A percentile compares a stretch with the other conserved stretches of the same genome.
Evolutionary conservation across 805 yeast genomes (phyloP).

Genomic region (Hanseniaspora lindneri): DNA sequence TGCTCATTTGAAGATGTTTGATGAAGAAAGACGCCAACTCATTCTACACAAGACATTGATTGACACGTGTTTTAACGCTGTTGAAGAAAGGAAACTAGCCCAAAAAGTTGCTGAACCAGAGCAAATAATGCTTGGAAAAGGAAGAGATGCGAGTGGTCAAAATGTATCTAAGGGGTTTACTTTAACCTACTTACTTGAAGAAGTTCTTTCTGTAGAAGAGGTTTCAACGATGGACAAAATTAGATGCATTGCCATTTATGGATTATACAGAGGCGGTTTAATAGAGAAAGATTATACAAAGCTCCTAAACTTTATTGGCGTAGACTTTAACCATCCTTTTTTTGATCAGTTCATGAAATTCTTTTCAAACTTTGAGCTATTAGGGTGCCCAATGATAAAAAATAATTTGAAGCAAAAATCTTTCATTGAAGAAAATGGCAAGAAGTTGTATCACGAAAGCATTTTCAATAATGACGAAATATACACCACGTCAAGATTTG

Average conservation of each 20-base stretch:
- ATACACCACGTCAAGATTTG: conserved; percentile 58
- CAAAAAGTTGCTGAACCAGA: conserved; percentile 68
- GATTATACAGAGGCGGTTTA: conserved; percentile 71
- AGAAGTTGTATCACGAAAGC: conserved; percentile 45
- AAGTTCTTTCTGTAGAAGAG: conserved; percentile 38
- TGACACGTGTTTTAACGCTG: conserved; percentile 51
- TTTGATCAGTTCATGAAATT: conserved; percentile 39
- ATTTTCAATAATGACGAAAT: conserved; percentile 28
- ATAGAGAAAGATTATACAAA: conserved; percentile 61
- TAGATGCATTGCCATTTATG: conserved; percentile 62
- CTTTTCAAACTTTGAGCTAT: conserved; percentile 43
- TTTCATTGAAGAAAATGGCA: conserved; percentile 26
- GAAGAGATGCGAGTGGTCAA: conserved; percentile 55
- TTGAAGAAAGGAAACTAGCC: conserved; percentile 47
- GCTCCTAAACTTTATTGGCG: conserved; percentile 44
- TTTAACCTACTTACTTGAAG: conserved; percentile 42
- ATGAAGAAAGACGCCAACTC: conserved; percentile 51
- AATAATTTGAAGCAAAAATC: conserved; percentile 31
- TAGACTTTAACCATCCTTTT: conserved; percentile 32
- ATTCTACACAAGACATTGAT: conserved; percentile 49
- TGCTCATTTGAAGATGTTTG: conserved; percentile 56
- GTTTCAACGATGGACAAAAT: conserved; percentile 55
- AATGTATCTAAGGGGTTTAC: conserved; percentile 38
- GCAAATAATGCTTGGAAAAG: conserved; percentile 66
- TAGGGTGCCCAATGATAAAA: conserved; percentile 50